Conservation (phyloP, 495 filamentous ascomycete genomes). For the Tuber melanosporum region DNA sequence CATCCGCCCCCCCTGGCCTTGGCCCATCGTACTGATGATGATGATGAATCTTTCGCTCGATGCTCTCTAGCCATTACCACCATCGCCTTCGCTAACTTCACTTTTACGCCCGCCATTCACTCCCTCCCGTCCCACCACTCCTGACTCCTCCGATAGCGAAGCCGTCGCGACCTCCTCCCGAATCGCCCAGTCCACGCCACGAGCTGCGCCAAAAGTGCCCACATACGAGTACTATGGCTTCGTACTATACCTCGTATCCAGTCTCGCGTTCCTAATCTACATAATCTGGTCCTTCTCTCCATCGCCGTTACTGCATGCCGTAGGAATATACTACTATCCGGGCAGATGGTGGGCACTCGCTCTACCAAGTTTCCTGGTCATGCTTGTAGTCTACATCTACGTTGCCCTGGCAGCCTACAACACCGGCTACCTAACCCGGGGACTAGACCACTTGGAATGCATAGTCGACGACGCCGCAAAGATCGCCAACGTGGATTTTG, state of each 20-base stretch:
- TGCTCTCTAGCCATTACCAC: conserved; percentile 60
- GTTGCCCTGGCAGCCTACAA: conserved; percentile 90
- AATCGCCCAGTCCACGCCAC: conserved; percentile 66
- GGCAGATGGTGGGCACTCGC: conserved; percentile 96
- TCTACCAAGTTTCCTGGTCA: conserved; percentile 81
- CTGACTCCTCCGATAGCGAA: conserved; percentile 83
- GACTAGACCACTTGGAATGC: conserved; percentile 73
- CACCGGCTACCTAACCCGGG: conserved; percentile 75
- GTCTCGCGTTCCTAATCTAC: conserved; percentile 76
- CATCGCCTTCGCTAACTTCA: conserved; percentile 90
- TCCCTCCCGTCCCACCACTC: conserved; percentile 82
- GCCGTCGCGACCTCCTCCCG: conserved; percentile 59
- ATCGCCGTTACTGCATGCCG: conserved; percentile 79
- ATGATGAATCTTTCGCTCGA: not conserved
- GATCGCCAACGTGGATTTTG: conserved; percentile 72
- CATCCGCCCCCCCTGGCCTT: not conserved
- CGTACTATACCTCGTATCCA: conserved; percentile 82
- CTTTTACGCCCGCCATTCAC: conserved; percentile 72
- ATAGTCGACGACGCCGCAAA: conserved; percentile 86
- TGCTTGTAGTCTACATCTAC: conserved; percentile 85
- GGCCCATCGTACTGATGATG: conserved; percentile 7
- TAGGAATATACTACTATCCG: conserved; percentile 95
- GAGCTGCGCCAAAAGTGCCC: conserved; percentile 84
- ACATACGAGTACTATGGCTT: conserved; percentile 99
- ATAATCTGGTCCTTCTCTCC: conserved; percentile 92